Percentiles rank a stretch among this genome's conserved stretches.
Conservation (phyloP, 2,329 filamentous ascomycete genomes). For the Pestalotiopsis sp. region DNA sequence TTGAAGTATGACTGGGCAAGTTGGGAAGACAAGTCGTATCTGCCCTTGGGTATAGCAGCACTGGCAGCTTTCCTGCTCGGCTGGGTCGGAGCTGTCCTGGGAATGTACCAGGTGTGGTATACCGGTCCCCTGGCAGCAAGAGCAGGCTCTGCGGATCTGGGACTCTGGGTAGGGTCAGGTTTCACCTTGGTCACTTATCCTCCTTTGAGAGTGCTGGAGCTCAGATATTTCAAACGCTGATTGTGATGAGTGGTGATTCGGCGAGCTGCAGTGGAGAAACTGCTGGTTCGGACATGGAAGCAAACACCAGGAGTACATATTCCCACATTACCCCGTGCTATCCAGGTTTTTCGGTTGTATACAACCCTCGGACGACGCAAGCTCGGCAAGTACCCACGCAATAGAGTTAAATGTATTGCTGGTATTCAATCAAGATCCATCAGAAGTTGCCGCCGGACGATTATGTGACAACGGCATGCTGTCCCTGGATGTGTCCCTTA, state of each 20-base stretch:
- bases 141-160: constrained; percentile 14
- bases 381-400: background rate
- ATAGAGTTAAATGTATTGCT: background rate
- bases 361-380: background rate
- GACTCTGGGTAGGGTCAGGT: constrained; percentile 6
- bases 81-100: constrained; percentile 64
- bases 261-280: too few relatives aligned
- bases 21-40: constrained; percentile 59
- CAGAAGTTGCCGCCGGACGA: too few relatives aligned
- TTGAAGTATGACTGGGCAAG: constrained; percentile 57
- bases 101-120: constrained; percentile 71
- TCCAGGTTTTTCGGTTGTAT: too few relatives aligned
- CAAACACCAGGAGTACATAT: background rate
- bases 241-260: background rate
- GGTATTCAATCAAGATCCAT: too few relatives aligned
- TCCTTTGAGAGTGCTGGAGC: constrained; percentile 11
- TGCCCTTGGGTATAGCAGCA: constrained; percentile 64
- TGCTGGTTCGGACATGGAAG: background rate
- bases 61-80: constrained; percentile 62
- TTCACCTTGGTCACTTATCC: constrained; percentile 11
- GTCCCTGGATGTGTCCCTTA: too few relatives aligned
- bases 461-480: too few relatives aligned
- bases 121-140: constrained; percentile 53
- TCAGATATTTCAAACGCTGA: constrained; percentile 14
- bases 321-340: too few relatives aligned